Evolutionary conservation across 805 yeast genomes (phyloP).

Genomic region (Sungouiozyma intestinalis): DNA sequence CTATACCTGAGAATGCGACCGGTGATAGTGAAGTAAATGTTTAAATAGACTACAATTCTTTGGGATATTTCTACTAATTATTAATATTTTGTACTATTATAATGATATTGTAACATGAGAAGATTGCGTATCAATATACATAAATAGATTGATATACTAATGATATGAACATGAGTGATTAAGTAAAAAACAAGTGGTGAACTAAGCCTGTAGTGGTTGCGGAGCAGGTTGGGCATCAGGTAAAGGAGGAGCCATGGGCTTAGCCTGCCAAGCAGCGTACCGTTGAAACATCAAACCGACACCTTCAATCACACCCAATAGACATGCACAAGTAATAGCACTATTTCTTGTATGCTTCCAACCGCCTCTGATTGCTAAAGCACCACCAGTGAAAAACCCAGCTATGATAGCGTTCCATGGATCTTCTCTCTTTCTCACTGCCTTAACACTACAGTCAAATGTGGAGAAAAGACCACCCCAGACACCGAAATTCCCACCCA

Average conservation of each 20-base stretch:
- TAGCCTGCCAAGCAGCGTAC: conserved; percentile 73
- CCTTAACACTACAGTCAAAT: conserved; percentile 91
- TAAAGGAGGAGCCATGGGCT: conserved; percentile 53
- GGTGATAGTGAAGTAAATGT: not conserved
- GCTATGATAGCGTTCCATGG: conserved; percentile 98
- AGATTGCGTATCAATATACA: too few relatives aligned
- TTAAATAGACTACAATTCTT: too few relatives aligned
- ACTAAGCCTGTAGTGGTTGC: conserved; percentile 29
- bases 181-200: too few relatives aligned
- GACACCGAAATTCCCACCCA: conserved; percentile 97
- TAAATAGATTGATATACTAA: too few relatives aligned
- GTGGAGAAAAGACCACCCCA: conserved; percentile 99
- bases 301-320: conserved; percentile 95
- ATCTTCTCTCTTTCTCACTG: conserved; percentile 93
- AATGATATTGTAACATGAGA: too few relatives aligned
- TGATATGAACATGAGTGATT: too few relatives aligned
- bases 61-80: too few relatives aligned
- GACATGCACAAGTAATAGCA: conserved; percentile 95
- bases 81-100: too few relatives aligned
- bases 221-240: conserved; percentile 31
- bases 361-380: conserved; percentile 97
- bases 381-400: conserved; percentile 96
- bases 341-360: conserved; percentile 94
- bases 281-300: conserved; percentile 94
- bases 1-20: not conserved